Percentiles rank a stretch among this genome's conserved stretches.
phyloP scores from a whole-genome alignment of 139 green algal species.

The Closterium sp. region DNA sequence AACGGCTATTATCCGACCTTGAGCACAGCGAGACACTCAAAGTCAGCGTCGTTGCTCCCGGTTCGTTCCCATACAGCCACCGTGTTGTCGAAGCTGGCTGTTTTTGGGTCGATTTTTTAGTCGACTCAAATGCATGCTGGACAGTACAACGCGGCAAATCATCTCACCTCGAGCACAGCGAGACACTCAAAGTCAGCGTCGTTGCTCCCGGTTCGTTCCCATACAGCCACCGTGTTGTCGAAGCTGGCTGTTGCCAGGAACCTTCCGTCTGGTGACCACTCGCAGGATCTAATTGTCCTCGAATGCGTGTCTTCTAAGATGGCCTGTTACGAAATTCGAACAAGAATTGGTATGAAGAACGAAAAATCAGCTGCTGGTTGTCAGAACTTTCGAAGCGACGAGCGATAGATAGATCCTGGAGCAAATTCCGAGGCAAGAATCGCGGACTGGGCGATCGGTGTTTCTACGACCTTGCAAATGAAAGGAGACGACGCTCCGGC shows the following conservation, averaged over 20 bases:
- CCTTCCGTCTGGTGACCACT: conserved; percentile 77
- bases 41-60: conserved; percentile 14
- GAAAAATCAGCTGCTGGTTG: neutral
- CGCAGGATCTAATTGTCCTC: conserved; percentile 71
- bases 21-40: conserved; percentile 11
- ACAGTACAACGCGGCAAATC: too few relatives aligned
- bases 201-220: conserved; percentile 59
- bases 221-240: conserved; percentile 82
- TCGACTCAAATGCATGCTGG: too few relatives aligned
- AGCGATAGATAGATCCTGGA: neutral
- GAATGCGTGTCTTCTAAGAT: conserved; percentile 58
- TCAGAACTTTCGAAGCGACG: too few relatives aligned
- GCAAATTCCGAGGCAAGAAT: neutral
- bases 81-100: conserved; percentile 86
- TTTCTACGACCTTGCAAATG: neutral
- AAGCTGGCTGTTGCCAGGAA: conserved; percentile 85
- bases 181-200: conserved; percentile 18
- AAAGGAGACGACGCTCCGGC: neutral
- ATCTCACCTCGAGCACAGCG: conserved; percentile 3
- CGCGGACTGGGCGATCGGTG: neutral
- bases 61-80: conserved; percentile 77
- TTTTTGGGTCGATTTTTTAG: too few relatives aligned
- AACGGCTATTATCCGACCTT: too few relatives aligned
- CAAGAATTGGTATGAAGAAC: neutral
- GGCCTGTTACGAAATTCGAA: neutral